These are phyloP conservation scores for Tolypocladium paradoxum DNA, from an alignment of 2,329 filamentous ascomycete genomes.

Conservation along the genomic window DNA sequence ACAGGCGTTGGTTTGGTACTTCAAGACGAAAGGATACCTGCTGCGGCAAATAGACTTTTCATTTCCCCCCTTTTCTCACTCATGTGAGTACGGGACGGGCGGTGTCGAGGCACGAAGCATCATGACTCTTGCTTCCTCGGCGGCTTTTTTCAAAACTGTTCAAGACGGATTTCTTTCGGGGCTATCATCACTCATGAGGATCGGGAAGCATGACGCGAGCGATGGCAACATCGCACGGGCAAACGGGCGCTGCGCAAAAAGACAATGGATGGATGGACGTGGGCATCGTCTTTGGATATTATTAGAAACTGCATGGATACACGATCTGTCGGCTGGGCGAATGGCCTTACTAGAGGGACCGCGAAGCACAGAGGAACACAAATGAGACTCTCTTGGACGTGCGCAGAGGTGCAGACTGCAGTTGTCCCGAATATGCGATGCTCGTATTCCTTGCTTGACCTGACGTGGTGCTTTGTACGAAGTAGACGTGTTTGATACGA, in stretches of 20 bases:
- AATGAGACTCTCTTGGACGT: background rate
- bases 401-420: background rate
- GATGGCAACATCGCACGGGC: slow-evolving; percentile 2
- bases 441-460: no score
- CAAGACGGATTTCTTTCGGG: background rate
- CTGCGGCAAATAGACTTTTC: background rate
- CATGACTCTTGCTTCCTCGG: background rate
- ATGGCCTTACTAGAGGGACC: background rate
- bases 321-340: background rate
- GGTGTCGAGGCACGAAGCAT: background rate
- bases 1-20: slow-evolving; percentile 3
- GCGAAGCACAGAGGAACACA: background rate
- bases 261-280: background rate
- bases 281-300: background rate
- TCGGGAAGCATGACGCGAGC: background rate
- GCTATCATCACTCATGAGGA: background rate
- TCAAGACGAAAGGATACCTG: background rate
- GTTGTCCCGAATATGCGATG: background rate
- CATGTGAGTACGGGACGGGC: background rate
- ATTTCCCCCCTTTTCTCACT: slow-evolving; percentile 2
- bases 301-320: background rate
- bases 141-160: background rate
- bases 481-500: no score
- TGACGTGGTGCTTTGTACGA: background rate
- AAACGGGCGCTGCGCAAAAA: background rate